These are phyloP conservation scores for Iris pallida DNA, from an alignment of 116 monocot species.

Conservation along the genomic window DNA sequence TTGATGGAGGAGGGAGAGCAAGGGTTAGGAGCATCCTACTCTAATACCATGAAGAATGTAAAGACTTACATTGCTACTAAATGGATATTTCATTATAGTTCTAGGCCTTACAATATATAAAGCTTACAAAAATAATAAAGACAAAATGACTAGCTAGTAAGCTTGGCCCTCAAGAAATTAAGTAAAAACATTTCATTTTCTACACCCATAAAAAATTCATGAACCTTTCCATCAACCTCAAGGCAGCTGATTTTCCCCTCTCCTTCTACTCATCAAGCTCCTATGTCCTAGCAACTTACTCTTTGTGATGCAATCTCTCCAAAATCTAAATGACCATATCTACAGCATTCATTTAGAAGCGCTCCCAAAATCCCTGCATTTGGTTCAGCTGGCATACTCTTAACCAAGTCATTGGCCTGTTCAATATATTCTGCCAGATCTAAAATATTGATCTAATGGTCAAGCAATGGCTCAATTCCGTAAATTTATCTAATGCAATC, in stretches of 20 bases:
- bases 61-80: too few species aligned
- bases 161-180: too few species aligned
- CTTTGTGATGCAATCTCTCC: conserved; percentile 20
- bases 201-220: conserved; percentile 19
- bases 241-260: conserved; percentile 32
- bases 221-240: conserved; percentile 18
- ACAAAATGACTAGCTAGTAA: too few species aligned
- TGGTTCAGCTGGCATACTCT: conserved; percentile 21
- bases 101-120: too few species aligned
- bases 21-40: too few species aligned
- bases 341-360: conserved; percentile 40
- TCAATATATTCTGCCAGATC: conserved; percentile 28
- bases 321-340: conserved; percentile 9
- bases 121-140: too few species aligned
- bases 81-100: too few species aligned
- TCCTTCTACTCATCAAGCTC: conserved; percentile 22
- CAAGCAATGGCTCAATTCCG: conserved; percentile 26
- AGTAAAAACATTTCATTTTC: too few species aligned
- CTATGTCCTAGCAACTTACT: conserved; percentile 16
- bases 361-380: conserved; percentile 55
- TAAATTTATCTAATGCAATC: conserved; percentile 27
- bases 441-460: conserved; percentile 42
- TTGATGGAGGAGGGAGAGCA: too few species aligned
- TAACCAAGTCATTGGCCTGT: conserved; percentile 28
- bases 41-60: too few species aligned